A percentile compares a stretch with the other conserved stretches of the same genome.
phyloP scores from a whole-genome alignment of 2,329 filamentous ascomycete species.

The Beauveria varroae region DNA sequence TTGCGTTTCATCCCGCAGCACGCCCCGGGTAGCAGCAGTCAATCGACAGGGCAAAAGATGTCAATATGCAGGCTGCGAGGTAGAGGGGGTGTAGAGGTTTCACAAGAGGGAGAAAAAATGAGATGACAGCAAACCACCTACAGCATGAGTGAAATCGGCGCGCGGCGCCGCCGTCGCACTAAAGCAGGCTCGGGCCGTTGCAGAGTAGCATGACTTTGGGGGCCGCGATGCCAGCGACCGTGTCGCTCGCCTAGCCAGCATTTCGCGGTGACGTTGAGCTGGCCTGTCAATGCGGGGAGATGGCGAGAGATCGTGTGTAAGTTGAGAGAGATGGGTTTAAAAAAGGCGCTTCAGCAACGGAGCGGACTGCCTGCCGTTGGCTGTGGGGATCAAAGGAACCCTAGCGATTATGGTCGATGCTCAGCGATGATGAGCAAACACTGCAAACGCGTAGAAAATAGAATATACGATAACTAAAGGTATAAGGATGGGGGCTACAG shows the following conservation, averaged over 20 bases:
- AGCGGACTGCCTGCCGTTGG: background rate
- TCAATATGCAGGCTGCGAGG: too few relatives aligned
- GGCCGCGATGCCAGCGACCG: background rate
- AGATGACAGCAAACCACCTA: slow-evolving; percentile 20
- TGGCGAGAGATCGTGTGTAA: background rate
- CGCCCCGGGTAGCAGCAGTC: background rate
- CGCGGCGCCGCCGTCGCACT: slow-evolving; percentile 25
- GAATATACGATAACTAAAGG: too few relatives aligned
- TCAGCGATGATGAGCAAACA: background rate
- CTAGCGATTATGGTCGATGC: background rate
- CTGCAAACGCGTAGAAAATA: background rate
- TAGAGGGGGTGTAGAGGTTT: background rate
- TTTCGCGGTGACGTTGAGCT: background rate
- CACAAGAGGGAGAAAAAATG: background rate
- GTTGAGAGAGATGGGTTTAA: background rate
- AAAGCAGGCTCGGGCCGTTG: slow-evolving; percentile 22
- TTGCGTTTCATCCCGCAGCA: background rate
- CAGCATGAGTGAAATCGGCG: slow-evolving; percentile 40
- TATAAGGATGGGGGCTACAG: too few relatives aligned
- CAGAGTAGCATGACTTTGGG: background rate
- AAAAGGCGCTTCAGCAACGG: background rate
- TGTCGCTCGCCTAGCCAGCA: slow-evolving; percentile 2
- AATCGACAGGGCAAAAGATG: background rate
- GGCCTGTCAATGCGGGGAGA: background rate
- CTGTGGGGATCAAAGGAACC: background rate